Percentiles rank a stretch among this genome's conserved stretches.
Conservation (phyloP, 208 protist genomes). For the Acanthamoeba healyi region DNA sequence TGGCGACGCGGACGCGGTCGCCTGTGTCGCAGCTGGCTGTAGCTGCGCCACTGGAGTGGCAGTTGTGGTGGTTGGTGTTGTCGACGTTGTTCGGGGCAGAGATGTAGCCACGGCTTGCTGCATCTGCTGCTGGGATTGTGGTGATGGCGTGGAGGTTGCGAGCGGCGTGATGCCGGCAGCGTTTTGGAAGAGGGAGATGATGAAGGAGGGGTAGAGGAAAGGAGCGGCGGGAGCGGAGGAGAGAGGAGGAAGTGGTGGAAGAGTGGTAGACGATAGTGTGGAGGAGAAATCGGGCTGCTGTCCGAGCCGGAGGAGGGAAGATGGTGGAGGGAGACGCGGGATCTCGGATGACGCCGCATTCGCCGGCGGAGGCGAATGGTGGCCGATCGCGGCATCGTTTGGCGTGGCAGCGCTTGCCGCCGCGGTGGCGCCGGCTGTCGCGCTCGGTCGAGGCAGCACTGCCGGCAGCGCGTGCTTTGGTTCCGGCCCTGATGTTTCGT, state of each 20-base stretch:
- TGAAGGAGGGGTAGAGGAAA: slow-evolving; percentile 37
- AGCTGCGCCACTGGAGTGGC: too few species aligned
- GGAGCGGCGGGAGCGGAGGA: not conserved
- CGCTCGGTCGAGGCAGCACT: slow-evolving; percentile 3
- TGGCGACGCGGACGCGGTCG: too few species aligned
- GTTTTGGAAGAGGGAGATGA: slow-evolving; percentile 52
- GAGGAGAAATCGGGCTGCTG: not conserved
- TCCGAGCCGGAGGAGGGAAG: slow-evolving; percentile 13
- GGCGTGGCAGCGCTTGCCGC: too few species aligned
- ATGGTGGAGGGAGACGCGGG: slow-evolving; percentile 35
- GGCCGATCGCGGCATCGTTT: not conserved
- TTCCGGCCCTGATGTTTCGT: not conserved
- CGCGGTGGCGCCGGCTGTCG: not conserved
- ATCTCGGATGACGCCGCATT: not conserved
- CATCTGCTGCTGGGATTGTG: not conserved
- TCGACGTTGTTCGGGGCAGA: too few species aligned
- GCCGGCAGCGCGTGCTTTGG: not conserved
- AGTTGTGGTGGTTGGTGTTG: too few species aligned
- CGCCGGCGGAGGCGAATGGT: not conserved
- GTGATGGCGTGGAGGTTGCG: not conserved
- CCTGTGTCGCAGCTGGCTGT: too few species aligned
- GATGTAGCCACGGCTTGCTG: too few species aligned
- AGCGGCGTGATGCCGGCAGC: not conserved
- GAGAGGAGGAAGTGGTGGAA: slow-evolving; percentile 10
- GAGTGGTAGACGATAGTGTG: not conserved